These are phyloP conservation scores for Fremontodendron californicum DNA, from an alignment of 345 rosid genomes.

Conservation along the genomic window DNA sequence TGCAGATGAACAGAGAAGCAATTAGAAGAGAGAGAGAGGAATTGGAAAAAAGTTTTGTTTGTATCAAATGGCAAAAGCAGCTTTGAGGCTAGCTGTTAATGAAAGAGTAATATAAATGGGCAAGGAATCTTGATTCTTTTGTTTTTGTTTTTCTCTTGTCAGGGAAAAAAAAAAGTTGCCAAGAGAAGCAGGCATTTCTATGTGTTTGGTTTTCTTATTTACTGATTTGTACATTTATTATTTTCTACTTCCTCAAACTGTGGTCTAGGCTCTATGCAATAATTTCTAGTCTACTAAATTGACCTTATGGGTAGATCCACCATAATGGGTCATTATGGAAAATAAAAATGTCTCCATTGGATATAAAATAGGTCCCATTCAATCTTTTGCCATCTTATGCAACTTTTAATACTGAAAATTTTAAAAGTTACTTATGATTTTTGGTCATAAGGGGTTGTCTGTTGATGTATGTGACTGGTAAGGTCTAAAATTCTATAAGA, in stretches of 20 bases:
- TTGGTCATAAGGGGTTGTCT: neutral
- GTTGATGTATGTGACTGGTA: neutral
- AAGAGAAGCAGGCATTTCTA: slow-evolving; percentile 20
- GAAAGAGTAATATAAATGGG: slow-evolving; percentile 35
- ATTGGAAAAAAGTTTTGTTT: slow-evolving; percentile 7
- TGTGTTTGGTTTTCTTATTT: neutral
- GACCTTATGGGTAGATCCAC: neutral
- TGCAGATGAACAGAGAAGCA: neutral
- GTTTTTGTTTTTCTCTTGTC: slow-evolving; percentile 12
- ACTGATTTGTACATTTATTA: neutral
- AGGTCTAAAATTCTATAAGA: neutral
- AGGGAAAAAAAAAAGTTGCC: slow-evolving; percentile 36
- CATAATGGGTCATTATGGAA: neutral
- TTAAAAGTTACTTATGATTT: neutral
- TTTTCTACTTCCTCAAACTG: neutral
- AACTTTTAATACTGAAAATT: neutral
- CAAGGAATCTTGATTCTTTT: slow-evolving; percentile 53
- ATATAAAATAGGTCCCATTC: neutral
- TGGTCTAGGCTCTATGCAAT: neutral
- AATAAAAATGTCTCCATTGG: neutral
- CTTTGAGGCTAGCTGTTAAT: slow-evolving; percentile 33
- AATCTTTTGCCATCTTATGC: slow-evolving; percentile 2
- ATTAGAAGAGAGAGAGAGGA: neutral
- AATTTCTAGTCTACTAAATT: neutral
- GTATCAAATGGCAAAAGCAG: slow-evolving; percentile 24